Conservation (phyloP, 2,329 filamentous ascomycete species). For the Fusarium praegraminearum region DNA sequence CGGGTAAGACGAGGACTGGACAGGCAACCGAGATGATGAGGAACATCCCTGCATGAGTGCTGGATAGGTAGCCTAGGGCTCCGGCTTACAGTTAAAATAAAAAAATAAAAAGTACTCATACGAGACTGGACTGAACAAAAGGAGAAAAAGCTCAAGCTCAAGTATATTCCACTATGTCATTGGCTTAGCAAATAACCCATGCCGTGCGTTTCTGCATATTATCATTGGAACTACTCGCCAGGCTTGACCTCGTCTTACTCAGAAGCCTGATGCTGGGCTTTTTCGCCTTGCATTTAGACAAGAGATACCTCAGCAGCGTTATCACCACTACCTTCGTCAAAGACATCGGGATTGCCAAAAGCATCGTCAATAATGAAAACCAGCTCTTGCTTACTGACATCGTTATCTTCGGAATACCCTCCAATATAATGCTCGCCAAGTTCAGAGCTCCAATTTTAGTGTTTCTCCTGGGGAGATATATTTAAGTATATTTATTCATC, state of each 20-base stretch:
- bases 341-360: not conserved
- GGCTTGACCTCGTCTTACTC: not conserved
- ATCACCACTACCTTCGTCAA: not conserved
- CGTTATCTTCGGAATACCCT: not conserved
- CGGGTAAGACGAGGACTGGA: too few relatives aligned
- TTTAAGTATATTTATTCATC: not conserved
- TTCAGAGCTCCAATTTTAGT: not conserved
- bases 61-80: not conserved
- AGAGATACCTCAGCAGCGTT: not conserved
- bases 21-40: too few relatives aligned
- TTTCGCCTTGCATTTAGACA: not conserved
- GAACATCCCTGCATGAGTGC: not conserved
- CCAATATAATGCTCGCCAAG: not conserved
- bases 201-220: too few relatives aligned
- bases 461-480: not conserved
- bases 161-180: not conserved
- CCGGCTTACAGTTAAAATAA: too few relatives aligned
- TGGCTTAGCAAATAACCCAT: too few relatives aligned
- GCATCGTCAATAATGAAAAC: not conserved
- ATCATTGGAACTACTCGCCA: too few relatives aligned
- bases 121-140: not conserved
- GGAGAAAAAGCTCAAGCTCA: not conserved
- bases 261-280: not conserved
- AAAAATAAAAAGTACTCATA: too few relatives aligned
- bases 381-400: not conserved